Conservation (phyloP, 345 rosid species). For the Syzygium aqueum region DNA sequence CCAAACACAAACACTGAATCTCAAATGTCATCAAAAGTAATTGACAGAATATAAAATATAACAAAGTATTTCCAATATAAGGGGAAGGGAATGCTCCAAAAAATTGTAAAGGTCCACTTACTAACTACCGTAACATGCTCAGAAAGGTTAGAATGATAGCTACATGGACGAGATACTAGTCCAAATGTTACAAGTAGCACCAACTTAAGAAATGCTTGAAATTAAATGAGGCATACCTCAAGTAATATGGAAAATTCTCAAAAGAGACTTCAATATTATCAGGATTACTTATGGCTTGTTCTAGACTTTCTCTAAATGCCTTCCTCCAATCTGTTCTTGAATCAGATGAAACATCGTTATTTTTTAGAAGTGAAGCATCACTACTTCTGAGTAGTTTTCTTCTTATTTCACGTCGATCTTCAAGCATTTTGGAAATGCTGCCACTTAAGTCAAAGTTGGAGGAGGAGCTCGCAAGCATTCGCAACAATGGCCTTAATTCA, state of each 20-base stretch:
- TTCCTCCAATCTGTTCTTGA: slow-evolving; percentile 52
- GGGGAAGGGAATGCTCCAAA: not conserved
- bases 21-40: not conserved
- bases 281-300: slow-evolving; percentile 56
- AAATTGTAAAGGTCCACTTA: not conserved
- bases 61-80: not conserved
- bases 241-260: slow-evolving; percentile 71
- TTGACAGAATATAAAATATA: not conserved
- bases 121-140: not conserved
- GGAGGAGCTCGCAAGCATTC: slow-evolving; percentile 50
- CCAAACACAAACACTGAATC: slow-evolving; percentile 1
- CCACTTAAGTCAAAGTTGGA: slow-evolving; percentile 39
- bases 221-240: slow-evolving; percentile 40
- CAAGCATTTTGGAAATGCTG: slow-evolving; percentile 57
- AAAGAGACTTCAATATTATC: slow-evolving; percentile 66
- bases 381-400: slow-evolving; percentile 41
- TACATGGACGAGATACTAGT: not conserved
- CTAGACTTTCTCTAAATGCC: slow-evolving; percentile 59
- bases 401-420: slow-evolving; percentile 45
- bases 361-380: slow-evolving; percentile 43
- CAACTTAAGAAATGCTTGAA: not conserved
- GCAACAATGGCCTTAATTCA: slow-evolving; percentile 64
- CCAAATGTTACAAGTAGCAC: not conserved
- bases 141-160: not conserved
- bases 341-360: slow-evolving; percentile 32